These are phyloP conservation scores for Lipomyces lipofer DNA, from an alignment of 805 yeast species.

Conservation along the genomic window DNA sequence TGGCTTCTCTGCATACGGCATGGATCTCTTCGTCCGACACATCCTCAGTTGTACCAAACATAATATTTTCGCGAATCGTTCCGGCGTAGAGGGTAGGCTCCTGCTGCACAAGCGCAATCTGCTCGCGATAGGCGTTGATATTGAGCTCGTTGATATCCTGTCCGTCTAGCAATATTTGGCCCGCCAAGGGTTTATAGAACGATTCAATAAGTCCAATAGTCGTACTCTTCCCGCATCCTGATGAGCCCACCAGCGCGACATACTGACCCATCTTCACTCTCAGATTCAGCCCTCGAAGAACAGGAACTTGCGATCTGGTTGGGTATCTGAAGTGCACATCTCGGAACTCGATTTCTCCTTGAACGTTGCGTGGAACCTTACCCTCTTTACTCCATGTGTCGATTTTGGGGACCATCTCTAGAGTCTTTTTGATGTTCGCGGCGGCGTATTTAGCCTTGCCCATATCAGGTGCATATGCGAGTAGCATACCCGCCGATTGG, in stretches of 20 bases:
- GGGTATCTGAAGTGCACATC: conserved; percentile 40
- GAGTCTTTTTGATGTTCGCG: conserved; percentile 37
- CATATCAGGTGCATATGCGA: conserved; percentile 47
- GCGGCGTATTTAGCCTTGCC: conserved; percentile 46
- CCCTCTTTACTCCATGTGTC: conserved; percentile 38
- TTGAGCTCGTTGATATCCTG: conserved; percentile 36
- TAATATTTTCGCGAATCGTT: conserved; percentile 72
- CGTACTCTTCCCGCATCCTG: conserved; percentile 51
- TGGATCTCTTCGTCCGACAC: conserved; percentile 43
- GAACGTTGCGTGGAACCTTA: conserved; percentile 32
- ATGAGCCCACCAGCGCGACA: conserved; percentile 91
- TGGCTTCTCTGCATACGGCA: conserved; percentile 52
- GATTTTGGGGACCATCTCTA: conserved; percentile 40
- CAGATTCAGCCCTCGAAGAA: conserved; percentile 35
- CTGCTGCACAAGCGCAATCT: conserved; percentile 64
- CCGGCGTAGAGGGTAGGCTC: conserved; percentile 70
- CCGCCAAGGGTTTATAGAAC: conserved; percentile 24
- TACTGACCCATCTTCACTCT: conserved; percentile 70
- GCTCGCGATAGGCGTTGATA: conserved; percentile 52
- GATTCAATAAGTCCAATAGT: conserved; percentile 55
- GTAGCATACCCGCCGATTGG: conserved; percentile 45
- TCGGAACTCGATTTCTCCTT: conserved; percentile 58
- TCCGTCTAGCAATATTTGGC: conserved; percentile 26
- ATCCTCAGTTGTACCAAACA: conserved; percentile 40
- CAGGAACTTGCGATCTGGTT: conserved; percentile 36